A percentile compares a stretch with the other conserved stretches of the same genome.
Conservation (phyloP, 345 rosid species). For the Clausena lansium region DNA sequence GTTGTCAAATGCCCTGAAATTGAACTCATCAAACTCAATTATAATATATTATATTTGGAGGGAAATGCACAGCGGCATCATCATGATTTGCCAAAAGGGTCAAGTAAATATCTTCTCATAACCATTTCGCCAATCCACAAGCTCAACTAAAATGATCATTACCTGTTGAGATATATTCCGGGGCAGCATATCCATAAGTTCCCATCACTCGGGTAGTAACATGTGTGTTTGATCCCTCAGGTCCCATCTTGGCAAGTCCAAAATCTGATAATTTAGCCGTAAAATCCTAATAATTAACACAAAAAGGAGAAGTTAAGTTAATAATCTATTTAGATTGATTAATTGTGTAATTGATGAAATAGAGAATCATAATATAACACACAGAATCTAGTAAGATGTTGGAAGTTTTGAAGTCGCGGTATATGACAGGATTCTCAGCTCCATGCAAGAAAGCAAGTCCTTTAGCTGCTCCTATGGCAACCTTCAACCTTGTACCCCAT, state of each 20-base stretch:
- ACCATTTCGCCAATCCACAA: too few relatives aligned
- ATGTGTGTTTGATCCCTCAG: slow-evolving; percentile 90
- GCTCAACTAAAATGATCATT: background rate
- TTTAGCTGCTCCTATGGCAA: slow-evolving; percentile 86
- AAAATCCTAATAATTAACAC: slow-evolving; percentile 52
- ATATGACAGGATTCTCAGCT: slow-evolving; percentile 82
- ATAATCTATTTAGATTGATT: background rate
- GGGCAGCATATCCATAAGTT: slow-evolving; percentile 93
- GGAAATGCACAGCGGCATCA: too few relatives aligned
- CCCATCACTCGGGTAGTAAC: slow-evolving; percentile 98
- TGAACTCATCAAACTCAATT: background rate
- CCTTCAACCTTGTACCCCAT: slow-evolving; percentile 84
- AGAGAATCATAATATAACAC: background rate
- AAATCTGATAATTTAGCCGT: slow-evolving; percentile 87
- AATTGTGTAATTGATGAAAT: background rate
- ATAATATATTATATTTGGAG: too few relatives aligned
- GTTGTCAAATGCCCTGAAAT: slow-evolving; percentile 84
- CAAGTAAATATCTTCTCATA: too few relatives aligned
- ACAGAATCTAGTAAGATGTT: slow-evolving; percentile 86
- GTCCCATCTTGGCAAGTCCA: slow-evolving; percentile 93
- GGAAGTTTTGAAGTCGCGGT: slow-evolving; percentile 93
- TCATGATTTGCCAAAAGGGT: too few relatives aligned
- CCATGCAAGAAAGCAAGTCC: slow-evolving; percentile 88
- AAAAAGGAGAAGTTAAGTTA: background rate
- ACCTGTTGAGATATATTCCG: slow-evolving; percentile 94